phyloP scores from a whole-genome alignment of 2,329 filamentous ascomycete species.

The Pseudocercospora ulei region DNA sequence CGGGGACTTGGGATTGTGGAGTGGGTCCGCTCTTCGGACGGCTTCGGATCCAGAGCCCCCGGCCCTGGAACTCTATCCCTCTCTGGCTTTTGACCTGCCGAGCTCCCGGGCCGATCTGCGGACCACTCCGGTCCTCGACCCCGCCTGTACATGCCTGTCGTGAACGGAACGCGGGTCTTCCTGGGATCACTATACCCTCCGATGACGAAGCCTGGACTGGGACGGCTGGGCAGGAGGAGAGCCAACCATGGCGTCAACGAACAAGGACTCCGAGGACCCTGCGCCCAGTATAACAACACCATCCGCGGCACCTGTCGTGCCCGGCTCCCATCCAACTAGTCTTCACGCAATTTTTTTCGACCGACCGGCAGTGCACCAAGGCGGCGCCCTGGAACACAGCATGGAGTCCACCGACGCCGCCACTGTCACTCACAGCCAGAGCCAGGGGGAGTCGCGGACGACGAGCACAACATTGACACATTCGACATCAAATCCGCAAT shows the following conservation, averaged over 20 bases:
- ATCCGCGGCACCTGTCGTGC: conserved; percentile 8
- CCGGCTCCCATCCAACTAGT: conserved; percentile 17
- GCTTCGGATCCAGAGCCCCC: background rate
- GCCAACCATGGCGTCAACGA: conserved; percentile 13
- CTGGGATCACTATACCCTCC: background rate
- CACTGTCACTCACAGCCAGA: conserved; percentile 14
- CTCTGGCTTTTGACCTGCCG: background rate
- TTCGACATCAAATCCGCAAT: conserved; percentile 1
- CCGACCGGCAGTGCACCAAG: conserved; percentile 13
- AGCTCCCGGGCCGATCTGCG: background rate
- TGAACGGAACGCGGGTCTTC: conserved; percentile 7
- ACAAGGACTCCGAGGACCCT: background rate
- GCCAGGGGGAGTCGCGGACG: conserved; percentile 11
- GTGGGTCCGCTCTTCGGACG: background rate
- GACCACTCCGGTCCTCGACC: background rate
- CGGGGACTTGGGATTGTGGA: conserved; percentile 2
- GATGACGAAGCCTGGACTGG: conserved; percentile 1
- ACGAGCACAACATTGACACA: conserved; percentile 11
- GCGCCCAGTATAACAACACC: conserved; percentile 11
- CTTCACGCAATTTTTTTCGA: conserved; percentile 13
- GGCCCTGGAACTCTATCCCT: conserved; percentile 3
- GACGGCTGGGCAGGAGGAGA: conserved; percentile 1
- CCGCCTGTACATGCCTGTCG: conserved; percentile 1
- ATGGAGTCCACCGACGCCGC: conserved; percentile 15
- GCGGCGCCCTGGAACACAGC: conserved; percentile 15